These are phyloP conservation scores for Aegilops speltoides DNA, from an alignment of 176 grass and related monocot genomes.

Conservation along the genomic window DNA sequence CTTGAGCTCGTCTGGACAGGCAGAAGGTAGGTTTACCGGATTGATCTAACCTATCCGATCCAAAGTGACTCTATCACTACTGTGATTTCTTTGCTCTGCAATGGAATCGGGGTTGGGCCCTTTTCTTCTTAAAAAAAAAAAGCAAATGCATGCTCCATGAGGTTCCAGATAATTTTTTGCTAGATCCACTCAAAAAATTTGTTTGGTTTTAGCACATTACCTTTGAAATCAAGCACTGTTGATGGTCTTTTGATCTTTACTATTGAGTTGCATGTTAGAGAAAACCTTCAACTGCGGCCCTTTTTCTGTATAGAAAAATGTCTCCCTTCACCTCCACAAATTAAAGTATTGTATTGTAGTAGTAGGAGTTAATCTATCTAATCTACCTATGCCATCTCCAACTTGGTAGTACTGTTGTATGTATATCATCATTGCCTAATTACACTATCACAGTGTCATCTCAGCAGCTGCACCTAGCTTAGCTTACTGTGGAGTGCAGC, in stretches of 20 bases:
- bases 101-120: too few relatives aligned
- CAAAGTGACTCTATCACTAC: too few relatives aligned
- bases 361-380: slow-evolving; percentile 2
- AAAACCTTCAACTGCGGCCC: too few relatives aligned
- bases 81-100: too few relatives aligned
- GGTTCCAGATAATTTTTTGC: too few relatives aligned
- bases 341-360: not conserved
- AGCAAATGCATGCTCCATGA: too few relatives aligned
- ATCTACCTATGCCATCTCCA: not conserved
- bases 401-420: not conserved
- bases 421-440: not conserved
- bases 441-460: not conserved
- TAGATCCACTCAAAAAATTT: not conserved
- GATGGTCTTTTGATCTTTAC: not conserved
- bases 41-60: too few relatives aligned
- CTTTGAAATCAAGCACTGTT: not conserved
- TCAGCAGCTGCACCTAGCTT: not conserved
- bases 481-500: not conserved
- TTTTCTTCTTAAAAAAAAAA: too few relatives aligned
- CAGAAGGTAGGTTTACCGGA: too few relatives aligned
- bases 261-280: not conserved
- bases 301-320: not conserved
- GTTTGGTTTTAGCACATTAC: not conserved
- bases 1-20: too few relatives aligned
- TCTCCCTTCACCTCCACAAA: too few relatives aligned